Evolutionary conservation across 2,329 filamentous ascomycete species (phyloP), one percentile per base, ranked within the genome.

Genomic region (Cordyceps javanica): DNA sequence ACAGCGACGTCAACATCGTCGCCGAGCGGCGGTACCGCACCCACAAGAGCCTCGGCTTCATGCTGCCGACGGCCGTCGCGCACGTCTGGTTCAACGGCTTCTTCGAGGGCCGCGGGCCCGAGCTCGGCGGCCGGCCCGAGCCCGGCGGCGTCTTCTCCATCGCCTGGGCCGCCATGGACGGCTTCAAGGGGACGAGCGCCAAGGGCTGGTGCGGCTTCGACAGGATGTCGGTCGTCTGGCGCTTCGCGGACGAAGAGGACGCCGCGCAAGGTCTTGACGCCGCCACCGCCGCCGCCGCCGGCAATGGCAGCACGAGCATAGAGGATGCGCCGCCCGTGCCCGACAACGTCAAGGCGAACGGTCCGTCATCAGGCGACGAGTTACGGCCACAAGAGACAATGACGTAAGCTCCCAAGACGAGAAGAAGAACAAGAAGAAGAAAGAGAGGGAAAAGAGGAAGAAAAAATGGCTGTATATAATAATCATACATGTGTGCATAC

Each of bases 61-160:
- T 90, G 0, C 90, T 97, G 86, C 91, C 97, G 3, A 96, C 93
- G 0, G 87, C 92, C 0, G 87, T 97, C 10, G 92, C 92, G 0
- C 93, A 97, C 67, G 90, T 96, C 16, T 99, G 94, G 94, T 96
- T 97, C 77, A 99, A 99, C 67, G 79, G 86, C 2, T 97, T 86
- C 72, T 97, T 97, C 66, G 94, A 97, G 73, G 91, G 92, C 45
- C 76, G 82, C 21, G 88, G 89, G 0, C 86, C 88, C 0, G 88
- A 91, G 66, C 78, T 85, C 42, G 71, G 75, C 28, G 90, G 89
- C 25, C 74, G 77, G 16, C 78, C 90, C 0, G 80, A 88, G 50
- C 80, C 86, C 44, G 89, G 81, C 10, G 93, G 82, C 11, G 75
- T 84, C 3, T 85, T 85, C 51, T 72, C 75, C 59, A 80, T 85